Base-by-base conservation (phyloP, 495 filamentous ascomycete species). In the Lasiosphaeriaceae sp. region DNA sequence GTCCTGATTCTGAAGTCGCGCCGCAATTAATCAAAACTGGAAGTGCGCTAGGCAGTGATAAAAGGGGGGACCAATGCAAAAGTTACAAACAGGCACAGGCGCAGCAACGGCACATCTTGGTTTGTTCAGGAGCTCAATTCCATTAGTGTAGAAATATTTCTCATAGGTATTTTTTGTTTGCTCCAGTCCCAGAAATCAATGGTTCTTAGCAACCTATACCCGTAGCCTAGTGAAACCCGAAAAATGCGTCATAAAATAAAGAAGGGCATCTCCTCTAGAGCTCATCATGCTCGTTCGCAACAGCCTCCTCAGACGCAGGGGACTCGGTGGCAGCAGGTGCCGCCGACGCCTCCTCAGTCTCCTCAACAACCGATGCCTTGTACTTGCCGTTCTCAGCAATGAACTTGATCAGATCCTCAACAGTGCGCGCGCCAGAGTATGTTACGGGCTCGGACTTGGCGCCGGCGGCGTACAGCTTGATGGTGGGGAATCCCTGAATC, bases 401-500 rank as follows among this genome's bases (percentile, higher is more conserved):
- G 78, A 99, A 99, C 63, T 86, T 82, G 66, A 90, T 90, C 46
- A 99, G 85, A 65, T 97, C 94, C 74, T 99, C 93, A 52, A 96
- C 80, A 47, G 90, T 95, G 68, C 94, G 90, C 44, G 89, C 83
- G 59, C 94, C 94, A 50, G 80, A 78, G 82, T 97, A 99, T 63
- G 88, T 89, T 64, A 97, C 77, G 19, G 94, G 88, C 59, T 85
- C 74, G 63, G 80, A 80, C 84, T 99, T 99, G 70, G 82, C 77
- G 58, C 92, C 92, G 54, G 95, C 94, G 56, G 90, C 85, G 86
- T 85, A 99, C 37, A 99, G 83, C 83, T 97, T 99, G 83, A 99
- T 97, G 70, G 94, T 99, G 26, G 94, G 94, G 90, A 99, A 99
- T 52, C 94, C 94, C 70, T 88, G 85, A 71, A 99, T 94, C 71